phyloP scores from a whole-genome alignment of 1,139 yeast species.

The Zygosaccharomyces pseudobailii region DNA sequence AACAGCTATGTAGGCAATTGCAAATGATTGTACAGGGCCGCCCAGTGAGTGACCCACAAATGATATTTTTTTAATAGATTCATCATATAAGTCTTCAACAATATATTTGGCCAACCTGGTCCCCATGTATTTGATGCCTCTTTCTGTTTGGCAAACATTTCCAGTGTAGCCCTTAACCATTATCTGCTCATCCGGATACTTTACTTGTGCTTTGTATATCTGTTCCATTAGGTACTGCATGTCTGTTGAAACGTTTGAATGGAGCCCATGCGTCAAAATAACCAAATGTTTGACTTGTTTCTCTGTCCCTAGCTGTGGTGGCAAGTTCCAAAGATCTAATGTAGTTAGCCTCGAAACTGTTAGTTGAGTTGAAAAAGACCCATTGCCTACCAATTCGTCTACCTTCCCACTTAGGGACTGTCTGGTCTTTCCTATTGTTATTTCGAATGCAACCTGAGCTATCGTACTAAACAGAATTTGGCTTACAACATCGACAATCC shows the following conservation, averaged over 20 bases:
- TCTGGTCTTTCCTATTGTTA: constrained; percentile 53
- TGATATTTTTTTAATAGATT: constrained; percentile 57
- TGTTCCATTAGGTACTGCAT: constrained; percentile 81
- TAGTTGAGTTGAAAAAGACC: constrained; percentile 29
- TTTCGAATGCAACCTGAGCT: constrained; percentile 66
- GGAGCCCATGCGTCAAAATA: constrained; percentile 78
- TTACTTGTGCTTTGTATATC: constrained; percentile 49
- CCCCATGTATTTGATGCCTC: constrained; percentile 86
- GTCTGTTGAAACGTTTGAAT: constrained; percentile 85
- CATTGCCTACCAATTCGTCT: constrained; percentile 17
- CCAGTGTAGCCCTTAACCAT: constrained; percentile 80
- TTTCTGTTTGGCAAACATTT: constrained; percentile 83
- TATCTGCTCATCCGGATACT: constrained; percentile 49
- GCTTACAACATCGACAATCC: constrained; percentile 83
- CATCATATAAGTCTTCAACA: constrained; percentile 50
- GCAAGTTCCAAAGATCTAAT: constrained; percentile 66
- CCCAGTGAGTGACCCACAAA: constrained; percentile 93
- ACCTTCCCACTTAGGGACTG: constrained; percentile 34
- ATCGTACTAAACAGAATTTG: constrained; percentile 75
- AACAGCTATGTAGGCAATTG: constrained; percentile 72
- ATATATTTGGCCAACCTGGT: constrained; percentile 74
- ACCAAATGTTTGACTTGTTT: constrained; percentile 25
- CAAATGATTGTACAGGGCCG: constrained; percentile 85
- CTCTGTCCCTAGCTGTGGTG: constrained; percentile 39
- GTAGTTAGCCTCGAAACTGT: constrained; percentile 56